These are phyloP conservation scores for Penicillium cinerascens DNA, from an alignment of 495 filamentous ascomycete genomes.

Conservation along the genomic window DNA sequence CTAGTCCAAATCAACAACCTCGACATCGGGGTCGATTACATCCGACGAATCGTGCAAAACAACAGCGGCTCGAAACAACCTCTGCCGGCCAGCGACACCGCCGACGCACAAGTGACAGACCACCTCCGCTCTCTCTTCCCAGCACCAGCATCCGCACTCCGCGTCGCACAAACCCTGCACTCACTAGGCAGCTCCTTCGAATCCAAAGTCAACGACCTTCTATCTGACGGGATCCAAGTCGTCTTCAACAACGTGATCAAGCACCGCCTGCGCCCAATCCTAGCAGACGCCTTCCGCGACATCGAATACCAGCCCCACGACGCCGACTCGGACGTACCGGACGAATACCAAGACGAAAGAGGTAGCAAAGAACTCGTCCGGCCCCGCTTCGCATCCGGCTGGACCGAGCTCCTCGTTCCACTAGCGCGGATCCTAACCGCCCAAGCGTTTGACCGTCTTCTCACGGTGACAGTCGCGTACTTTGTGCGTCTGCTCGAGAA, in stretches of 20 bases:
- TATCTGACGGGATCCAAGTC: constrained; percentile 75
- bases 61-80: constrained; percentile 48
- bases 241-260: constrained; percentile 87
- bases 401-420: constrained; percentile 80
- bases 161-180: constrained; percentile 63
- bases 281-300: constrained; percentile 87
- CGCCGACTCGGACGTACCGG: constrained; percentile 42
- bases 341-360: constrained; percentile 27
- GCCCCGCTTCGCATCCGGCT: constrained; percentile 71
- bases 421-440: constrained; percentile 81
- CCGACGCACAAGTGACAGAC: constrained; percentile 11
- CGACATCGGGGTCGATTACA: constrained; percentile 84
- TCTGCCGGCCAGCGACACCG: constrained; percentile 19
- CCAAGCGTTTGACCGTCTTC: constrained; percentile 63
- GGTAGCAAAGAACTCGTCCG: constrained; percentile 55
- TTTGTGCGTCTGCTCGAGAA: constrained; percentile 81
- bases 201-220: constrained; percentile 72
- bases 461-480: constrained; percentile 68
- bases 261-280: constrained; percentile 75
- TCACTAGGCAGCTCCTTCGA: constrained; percentile 68
- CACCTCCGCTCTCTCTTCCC: constrained; percentile 69
- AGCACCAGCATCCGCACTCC: constrained; percentile 65
- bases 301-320: constrained; percentile 66
- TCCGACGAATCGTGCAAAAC: constrained; percentile 74
- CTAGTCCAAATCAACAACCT: constrained; percentile 93